Percentiles rank a stretch among this genome's conserved stretches.
Evolutionary conservation across 495 filamentous ascomycete species (phyloP).

Genomic region (Lasiosphaeris hirsuta): DNA sequence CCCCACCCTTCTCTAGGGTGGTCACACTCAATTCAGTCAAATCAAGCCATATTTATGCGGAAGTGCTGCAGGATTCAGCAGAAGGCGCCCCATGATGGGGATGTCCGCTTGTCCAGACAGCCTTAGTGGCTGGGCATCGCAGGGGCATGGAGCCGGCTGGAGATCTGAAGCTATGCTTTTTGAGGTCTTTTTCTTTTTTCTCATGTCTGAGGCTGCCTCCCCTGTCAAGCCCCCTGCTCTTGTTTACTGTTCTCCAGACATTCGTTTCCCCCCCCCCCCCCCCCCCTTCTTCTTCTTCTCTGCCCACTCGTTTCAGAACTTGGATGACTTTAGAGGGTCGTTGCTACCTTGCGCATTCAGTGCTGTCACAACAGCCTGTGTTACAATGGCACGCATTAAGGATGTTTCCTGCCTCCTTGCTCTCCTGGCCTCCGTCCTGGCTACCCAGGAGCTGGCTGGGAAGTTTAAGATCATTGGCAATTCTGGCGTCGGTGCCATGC

Average conservation of each 20-base stretch:
- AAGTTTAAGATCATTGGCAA: conserved; percentile 8
- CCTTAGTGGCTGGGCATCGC: conserved; percentile 1
- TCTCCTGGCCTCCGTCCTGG: conserved; percentile 3
- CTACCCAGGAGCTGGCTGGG: conserved; percentile 1
- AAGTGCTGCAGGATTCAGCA: too few species aligned
- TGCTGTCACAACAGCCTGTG: neutral
- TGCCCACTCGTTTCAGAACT: neutral
- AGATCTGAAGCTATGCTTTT: conserved; percentile 1
- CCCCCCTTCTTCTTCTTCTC: neutral
- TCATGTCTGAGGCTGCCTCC: neutral
- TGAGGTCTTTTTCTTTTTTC: neutral
- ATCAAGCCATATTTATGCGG: too few species aligned
- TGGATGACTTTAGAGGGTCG: neutral
- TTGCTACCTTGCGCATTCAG: neutral
- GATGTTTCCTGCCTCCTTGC: neutral
- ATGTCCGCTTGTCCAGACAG: neutral
- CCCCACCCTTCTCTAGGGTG: too few species aligned
- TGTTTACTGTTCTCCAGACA: neutral
- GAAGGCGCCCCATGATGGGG: too few species aligned
- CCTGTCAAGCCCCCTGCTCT: conserved; percentile 6
- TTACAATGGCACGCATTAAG: conserved; percentile 1
- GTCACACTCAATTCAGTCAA: too few species aligned
- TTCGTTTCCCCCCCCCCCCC: neutral
- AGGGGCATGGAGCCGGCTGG: conserved; percentile 2
- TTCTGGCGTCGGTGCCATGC: conserved; percentile 10